These are phyloP conservation scores for Gamarada debralockiae DNA, from an alignment of 495 filamentous ascomycete genomes.

Conservation along the genomic window DNA sequence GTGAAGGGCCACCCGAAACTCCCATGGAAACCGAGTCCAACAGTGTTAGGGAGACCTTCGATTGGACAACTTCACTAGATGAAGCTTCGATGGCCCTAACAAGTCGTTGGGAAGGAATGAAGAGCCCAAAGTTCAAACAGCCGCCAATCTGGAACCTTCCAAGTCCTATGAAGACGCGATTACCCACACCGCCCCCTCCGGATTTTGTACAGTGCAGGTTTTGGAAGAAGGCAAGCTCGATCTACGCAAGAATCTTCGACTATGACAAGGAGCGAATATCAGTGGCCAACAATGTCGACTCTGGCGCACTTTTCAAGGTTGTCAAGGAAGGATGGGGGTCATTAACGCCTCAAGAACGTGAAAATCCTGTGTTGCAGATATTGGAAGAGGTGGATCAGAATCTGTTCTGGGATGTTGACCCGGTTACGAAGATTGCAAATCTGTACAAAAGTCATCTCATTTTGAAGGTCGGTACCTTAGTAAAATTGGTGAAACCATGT, in stretches of 20 bases:
- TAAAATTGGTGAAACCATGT: no score
- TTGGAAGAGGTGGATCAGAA: conserved; percentile 3
- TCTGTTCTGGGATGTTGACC: conserved; percentile 4
- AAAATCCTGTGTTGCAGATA: conserved; percentile 4
- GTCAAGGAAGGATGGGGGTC: conserved; percentile 7
- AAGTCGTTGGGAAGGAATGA: background rate
- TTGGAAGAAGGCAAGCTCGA: conserved; percentile 2
- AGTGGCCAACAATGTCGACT: background rate
- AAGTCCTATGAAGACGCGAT: background rate
- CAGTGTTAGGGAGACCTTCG: background rate
- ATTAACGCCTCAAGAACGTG: background rate
- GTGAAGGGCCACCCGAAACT: no score
- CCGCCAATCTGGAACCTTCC: conserved; percentile 1
- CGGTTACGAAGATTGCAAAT: conserved; percentile 6
- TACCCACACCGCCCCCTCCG: background rate
- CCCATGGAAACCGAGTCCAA: no score
- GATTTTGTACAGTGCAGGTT: background rate
- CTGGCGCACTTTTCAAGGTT: conserved; percentile 4
- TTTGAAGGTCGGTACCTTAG: no score
- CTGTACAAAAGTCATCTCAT: conserved; percentile 7
- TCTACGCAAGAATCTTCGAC: conserved; percentile 9
- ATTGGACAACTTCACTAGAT: background rate
- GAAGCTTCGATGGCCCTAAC: background rate
- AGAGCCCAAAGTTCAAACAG: background rate
- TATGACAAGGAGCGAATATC: background rate